Evolutionary conservation across 2,329 filamentous ascomycete species (phyloP).

Genomic region (Aplosporella prunicola): DNA sequence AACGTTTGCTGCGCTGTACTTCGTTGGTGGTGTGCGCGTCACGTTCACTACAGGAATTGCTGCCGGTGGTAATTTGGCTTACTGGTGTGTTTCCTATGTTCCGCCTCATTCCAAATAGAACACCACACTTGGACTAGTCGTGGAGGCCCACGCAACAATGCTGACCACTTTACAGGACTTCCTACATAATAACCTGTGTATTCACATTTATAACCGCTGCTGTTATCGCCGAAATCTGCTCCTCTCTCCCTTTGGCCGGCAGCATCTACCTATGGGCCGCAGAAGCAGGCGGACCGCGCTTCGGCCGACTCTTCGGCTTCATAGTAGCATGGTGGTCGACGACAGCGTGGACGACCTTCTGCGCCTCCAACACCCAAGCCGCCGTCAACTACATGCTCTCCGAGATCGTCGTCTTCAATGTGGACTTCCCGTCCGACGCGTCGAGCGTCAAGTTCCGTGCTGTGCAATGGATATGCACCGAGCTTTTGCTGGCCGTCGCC

Average conservation of each 20-base stretch:
- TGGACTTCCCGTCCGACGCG: constrained; percentile 46
- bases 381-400: constrained; percentile 32
- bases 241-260: constrained; percentile 48
- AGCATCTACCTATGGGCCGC: constrained; percentile 56
- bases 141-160: neutral
- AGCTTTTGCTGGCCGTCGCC: constrained; percentile 35
- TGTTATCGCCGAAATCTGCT: constrained; percentile 52
- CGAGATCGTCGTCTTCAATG: constrained; percentile 48
- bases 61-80: constrained; percentile 51
- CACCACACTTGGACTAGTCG: too few species aligned
- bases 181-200: constrained; percentile 49
- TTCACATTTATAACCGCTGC: constrained; percentile 54
- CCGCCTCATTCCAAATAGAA: neutral
- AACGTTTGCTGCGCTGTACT: constrained; percentile 44
- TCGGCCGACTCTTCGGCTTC: constrained; percentile 48
- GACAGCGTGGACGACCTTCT: constrained; percentile 49
- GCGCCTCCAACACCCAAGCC: constrained; percentile 23
- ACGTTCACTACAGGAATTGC: constrained; percentile 55
- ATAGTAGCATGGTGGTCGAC: constrained; percentile 57
- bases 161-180: constrained; percentile 38
- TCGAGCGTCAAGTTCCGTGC: constrained; percentile 49
- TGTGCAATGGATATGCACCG: constrained; percentile 52
- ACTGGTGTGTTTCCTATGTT: too few species aligned
- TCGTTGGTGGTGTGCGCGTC: constrained; percentile 50
- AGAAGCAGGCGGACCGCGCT: constrained; percentile 46